Base-by-base conservation (phyloP, 768 basidiomycete species). In the Boletales sp. region DNA sequence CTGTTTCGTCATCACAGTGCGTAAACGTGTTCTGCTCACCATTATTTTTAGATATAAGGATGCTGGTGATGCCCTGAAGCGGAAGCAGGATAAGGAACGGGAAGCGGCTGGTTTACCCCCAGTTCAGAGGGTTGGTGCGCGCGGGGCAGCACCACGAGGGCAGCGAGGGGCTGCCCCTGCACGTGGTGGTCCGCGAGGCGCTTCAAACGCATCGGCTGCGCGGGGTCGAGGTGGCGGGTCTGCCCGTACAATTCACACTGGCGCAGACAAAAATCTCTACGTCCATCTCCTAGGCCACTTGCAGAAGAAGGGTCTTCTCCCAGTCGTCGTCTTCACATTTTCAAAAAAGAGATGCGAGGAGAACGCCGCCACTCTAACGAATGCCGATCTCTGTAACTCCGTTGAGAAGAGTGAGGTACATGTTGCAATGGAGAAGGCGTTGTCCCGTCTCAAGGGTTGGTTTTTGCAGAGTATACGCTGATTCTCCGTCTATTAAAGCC, bases 301-400 rank as follows among this genome's bases (percentile, higher is more conserved):
- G 50, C 82, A 86, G 61, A 98, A 97, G 72, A 84, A 87, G 55
- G 71, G 76, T 17, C 77, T 99, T 5, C 78, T 99, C 8, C 96
- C 96, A 1, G 93, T 94, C 13, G 96, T 99, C 31, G 82, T 96
- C 28, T 99, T 99, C 71, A 94, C 95, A 0, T 86, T 99, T 57
- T 96, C 93, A 28, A 99, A 99, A 75, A 94, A 94, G 68, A 77
- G 82, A 48, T 99, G 96, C 63, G 96, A 99, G 70, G 96, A 98
- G 70, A 91, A 99, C 63, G 96, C 96, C 5, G 78, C 76, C 9
- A 96, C 90, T 3, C 70, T 99, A 48, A 87, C 84, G 1, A 94
- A 94, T 67, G 76, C 83, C 31, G 94, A 99, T 70, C 73, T 99
- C 33, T 94, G 88, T 60, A 83, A 82, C 8, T 82, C 92, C 1